Percentiles rank a stretch among this genome's conserved stretches.
Evolutionary conservation across 345 rosid species (phyloP).

Genomic region (Populus ilicifolia): DNA sequence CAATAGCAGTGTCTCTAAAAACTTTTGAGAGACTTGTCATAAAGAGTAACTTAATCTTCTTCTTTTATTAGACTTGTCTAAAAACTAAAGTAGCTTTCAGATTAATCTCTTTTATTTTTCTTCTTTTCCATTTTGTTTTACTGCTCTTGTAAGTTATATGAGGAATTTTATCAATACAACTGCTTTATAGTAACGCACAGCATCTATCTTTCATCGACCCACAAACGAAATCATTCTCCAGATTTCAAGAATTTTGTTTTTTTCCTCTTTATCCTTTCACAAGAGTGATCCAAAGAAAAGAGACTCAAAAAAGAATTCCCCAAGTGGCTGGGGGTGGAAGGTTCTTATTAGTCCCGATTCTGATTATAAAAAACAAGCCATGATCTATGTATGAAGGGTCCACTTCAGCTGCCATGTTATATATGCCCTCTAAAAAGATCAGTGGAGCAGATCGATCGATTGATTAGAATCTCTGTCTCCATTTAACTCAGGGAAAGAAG

Average conservation of each 20-base stretch:
- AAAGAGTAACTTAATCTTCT: constrained; percentile 8
- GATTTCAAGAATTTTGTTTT: constrained; percentile 40
- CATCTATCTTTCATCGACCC: constrained; percentile 36
- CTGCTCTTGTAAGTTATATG: constrained; percentile 17
- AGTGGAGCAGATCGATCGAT: constrained; percentile 17
- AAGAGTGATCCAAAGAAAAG: constrained; percentile 22
- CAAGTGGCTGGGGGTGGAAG: constrained; percentile 20
- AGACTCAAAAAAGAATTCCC: constrained; percentile 7
- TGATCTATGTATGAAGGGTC: constrained; percentile 25
- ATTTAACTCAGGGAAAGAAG: constrained; percentile 24
- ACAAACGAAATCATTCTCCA: constrained; percentile 37
- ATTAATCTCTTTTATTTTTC: background rate
- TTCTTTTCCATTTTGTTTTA: constrained; percentile 22
- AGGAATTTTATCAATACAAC: constrained; percentile 20
- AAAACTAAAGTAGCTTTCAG: constrained; percentile 21
- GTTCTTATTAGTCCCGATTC: constrained; percentile 43
- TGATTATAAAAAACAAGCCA: constrained; percentile 34
- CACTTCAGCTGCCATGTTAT: constrained; percentile 23
- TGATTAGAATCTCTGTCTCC: constrained; percentile 42
- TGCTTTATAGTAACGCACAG: constrained; percentile 54
- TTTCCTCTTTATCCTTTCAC: constrained; percentile 27
- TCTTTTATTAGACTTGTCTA: no score
- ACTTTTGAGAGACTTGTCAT: constrained; percentile 24
- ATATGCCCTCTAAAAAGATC: no score
- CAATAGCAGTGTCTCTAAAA: constrained; percentile 11